phyloP scores from a whole-genome alignment of 2,329 filamentous ascomycete species.

The Pseudogymnoascus sp. region DNA sequence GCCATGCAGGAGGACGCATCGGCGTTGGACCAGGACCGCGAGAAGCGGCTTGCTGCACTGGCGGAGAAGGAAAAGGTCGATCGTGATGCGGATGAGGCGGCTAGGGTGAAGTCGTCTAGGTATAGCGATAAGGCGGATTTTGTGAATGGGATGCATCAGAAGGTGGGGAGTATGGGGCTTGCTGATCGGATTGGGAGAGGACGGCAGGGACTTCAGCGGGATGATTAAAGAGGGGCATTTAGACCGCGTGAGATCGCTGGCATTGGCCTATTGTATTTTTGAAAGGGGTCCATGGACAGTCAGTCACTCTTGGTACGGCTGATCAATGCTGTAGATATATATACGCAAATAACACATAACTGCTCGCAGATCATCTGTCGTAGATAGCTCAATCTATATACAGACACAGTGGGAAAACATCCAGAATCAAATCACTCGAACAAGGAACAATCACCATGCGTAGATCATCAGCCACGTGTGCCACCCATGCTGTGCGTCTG shows the following conservation, averaged over 20 bases:
- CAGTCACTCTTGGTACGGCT: neutral
- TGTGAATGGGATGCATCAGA: slow-evolving; percentile 53
- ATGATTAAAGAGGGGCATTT: slow-evolving; percentile 36
- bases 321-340: neutral
- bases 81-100: slow-evolving; percentile 58
- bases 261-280: neutral
- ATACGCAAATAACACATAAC: neutral
- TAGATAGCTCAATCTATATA: neutral
- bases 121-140: slow-evolving; percentile 59
- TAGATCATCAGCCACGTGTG: slow-evolving; percentile 2
- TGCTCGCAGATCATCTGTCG: neutral
- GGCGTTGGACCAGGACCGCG: slow-evolving; percentile 63
- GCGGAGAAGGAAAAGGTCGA: slow-evolving; percentile 57
- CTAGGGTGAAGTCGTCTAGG: slow-evolving; percentile 49
- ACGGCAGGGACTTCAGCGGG: slow-evolving; percentile 37
- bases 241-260: too few relatives aligned
- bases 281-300: neutral
- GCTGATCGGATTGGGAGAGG: slow-evolving; percentile 45
- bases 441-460: neutral
- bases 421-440: neutral
- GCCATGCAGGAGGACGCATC: slow-evolving; percentile 66
- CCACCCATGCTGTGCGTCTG: neutral
- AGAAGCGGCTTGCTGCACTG: slow-evolving; percentile 57
- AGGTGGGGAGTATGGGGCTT: slow-evolving; percentile 45
- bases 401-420: neutral